Percentiles rank a stretch among this genome's conserved stretches.
These are phyloP conservation scores for Septoria linicola DNA, from an alignment of 2,329 filamentous ascomycete species.

Conservation along the genomic window DNA sequence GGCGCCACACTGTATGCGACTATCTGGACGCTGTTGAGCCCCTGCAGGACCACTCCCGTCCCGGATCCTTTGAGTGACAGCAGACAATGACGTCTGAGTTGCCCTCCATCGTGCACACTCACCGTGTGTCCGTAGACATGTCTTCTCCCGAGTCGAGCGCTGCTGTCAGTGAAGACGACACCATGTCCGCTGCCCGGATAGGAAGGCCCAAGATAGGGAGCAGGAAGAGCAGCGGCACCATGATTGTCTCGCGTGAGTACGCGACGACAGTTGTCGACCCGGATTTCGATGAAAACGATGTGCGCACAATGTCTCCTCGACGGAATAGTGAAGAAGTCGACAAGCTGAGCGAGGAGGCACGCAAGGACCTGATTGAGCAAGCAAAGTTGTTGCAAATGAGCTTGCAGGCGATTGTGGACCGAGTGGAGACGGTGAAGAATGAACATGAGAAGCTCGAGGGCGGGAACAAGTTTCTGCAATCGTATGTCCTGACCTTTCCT, in stretches of 20 bases:
- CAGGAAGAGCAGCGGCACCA: conserved; percentile 74
- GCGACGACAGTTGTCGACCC: conserved; percentile 64
- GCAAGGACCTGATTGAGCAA: conserved; percentile 67
- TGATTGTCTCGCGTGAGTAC: conserved; percentile 67
- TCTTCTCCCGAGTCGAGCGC: conserved; percentile 33
- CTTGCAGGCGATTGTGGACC: conserved; percentile 83
- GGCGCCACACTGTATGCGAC: not conserved
- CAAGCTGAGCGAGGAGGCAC: conserved; percentile 77
- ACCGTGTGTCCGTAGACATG: conserved; percentile 21
- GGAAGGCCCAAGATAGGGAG: conserved; percentile 65
- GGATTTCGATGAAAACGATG: conserved; percentile 74
- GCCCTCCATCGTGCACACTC: conserved; percentile 27
- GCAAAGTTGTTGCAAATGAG: conserved; percentile 86
- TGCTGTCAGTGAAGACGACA: conserved; percentile 36
- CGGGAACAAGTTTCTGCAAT: conserved; percentile 93
- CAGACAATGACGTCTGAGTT: conserved; percentile 28
- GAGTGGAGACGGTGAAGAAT: conserved; percentile 88
- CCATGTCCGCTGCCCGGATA: conserved; percentile 25
- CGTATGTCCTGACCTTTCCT: conserved; percentile 40
- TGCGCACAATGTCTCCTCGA: conserved; percentile 89
- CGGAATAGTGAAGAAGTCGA: conserved; percentile 89
- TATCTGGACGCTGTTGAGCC: conserved; percentile 3
- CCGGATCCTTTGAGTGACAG: too few species aligned
- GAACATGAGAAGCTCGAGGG: conserved; percentile 96
- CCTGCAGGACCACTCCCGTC: too few species aligned